These are phyloP conservation scores for Dendrocalamus sinicus DNA, from an alignment of 176 grass and related monocot species.

Conservation along the genomic window DNA sequence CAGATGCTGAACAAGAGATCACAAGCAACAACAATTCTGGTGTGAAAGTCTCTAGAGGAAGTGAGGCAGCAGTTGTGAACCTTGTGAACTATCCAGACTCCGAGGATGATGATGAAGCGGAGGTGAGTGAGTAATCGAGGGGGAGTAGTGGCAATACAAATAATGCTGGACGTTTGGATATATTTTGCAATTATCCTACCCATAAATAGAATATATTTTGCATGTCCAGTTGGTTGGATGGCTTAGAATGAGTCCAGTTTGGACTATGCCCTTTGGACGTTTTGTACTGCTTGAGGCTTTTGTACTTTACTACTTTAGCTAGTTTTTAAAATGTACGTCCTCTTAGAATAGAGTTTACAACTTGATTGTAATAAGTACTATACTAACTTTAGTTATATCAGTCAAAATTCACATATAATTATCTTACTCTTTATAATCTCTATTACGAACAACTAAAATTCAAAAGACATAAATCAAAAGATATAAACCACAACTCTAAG, in stretches of 20 bases:
- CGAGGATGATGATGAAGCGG: not conserved
- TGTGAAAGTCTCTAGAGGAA: not conserved
- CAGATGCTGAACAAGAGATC: not conserved
- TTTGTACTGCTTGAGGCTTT: too few species aligned
- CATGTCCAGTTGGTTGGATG: not conserved
- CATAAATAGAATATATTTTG: too few species aligned
- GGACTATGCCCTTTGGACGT: not conserved
- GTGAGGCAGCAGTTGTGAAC: not conserved
- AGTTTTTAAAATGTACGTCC: too few species aligned
- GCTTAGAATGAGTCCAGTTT: not conserved
- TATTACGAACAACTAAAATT: too few species aligned
- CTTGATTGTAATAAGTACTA: too few species aligned
- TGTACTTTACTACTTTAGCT: too few species aligned
- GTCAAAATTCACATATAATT: too few species aligned
- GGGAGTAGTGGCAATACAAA: not conserved
- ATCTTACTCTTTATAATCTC: too few species aligned
- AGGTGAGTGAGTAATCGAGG: not conserved
- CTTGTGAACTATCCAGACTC: slow-evolving; percentile 40
- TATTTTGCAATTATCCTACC: not conserved
- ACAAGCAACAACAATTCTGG: not conserved
- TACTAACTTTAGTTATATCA: too few species aligned
- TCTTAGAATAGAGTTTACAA: too few species aligned
- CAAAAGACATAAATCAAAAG: too few species aligned
- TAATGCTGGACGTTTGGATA: not conserved
- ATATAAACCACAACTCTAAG: too few species aligned